A percentile compares a stretch with the other conserved stretches of the same genome.
Evolutionary conservation across 192 early-diverging fungal genomes (phyloP).

Genomic region (Coemansia reversa): DNA sequence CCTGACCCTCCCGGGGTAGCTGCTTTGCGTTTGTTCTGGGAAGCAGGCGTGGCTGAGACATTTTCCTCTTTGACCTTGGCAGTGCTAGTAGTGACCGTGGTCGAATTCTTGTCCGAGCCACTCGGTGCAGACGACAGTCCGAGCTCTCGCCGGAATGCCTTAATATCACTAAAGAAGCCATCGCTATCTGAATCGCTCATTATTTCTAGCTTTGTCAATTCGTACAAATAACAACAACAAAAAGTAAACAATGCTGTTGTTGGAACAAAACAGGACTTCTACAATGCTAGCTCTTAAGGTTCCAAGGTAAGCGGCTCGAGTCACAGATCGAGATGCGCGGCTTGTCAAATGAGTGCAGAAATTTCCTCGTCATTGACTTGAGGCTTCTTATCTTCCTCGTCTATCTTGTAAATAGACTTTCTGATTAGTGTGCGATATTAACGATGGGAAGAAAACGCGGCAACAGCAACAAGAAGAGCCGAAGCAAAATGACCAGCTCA

Average conservation of each 20-base stretch:
- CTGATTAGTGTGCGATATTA: not conserved
- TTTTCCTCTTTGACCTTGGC: not conserved
- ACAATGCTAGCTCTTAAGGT: no score
- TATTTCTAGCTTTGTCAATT: not conserved
- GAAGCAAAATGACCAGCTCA: slow-evolving; percentile 25
- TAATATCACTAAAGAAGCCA: slow-evolving; percentile 42
- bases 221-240: not conserved
- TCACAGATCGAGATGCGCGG: no score
- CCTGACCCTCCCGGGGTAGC: not conserved
- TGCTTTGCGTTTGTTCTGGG: not conserved
- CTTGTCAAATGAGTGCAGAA: no score
- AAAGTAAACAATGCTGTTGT: not conserved
- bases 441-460: slow-evolving; percentile 41
- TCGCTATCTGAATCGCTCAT: slow-evolving; percentile 44
- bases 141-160: slow-evolving; percentile 26
- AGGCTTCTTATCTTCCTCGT: not conserved
- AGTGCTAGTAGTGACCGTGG: not conserved
- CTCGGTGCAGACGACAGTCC: slow-evolving; percentile 12
- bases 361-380: not conserved
- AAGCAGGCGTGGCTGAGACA: not conserved
- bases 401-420: no score
- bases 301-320: no score
- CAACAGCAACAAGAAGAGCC: slow-evolving; percentile 24
- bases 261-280: no score
- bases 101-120: not conserved